Percentiles rank a stretch among this genome's conserved stretches.
phyloP scores from a whole-genome alignment of 257 asterid genomes.

The Forsythia suspensa region DNA sequence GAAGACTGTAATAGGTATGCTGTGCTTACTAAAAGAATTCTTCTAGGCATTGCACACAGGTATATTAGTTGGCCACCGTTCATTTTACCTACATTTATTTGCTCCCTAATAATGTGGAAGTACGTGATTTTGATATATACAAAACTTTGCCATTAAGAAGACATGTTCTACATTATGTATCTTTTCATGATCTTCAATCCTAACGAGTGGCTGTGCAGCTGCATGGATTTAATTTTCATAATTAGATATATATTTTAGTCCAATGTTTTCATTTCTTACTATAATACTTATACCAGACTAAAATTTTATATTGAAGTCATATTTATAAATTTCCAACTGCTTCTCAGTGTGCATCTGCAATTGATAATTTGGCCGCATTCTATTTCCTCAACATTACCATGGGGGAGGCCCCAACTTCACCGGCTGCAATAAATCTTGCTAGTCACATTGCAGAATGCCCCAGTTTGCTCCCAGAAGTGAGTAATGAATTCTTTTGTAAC shows the following conservation, averaged over 20 bases:
- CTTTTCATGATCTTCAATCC: slow-evolving; percentile 9
- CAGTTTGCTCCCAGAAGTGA: slow-evolving; percentile 80
- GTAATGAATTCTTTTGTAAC: slow-evolving; percentile 27
- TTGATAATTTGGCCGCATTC: slow-evolving; percentile 83
- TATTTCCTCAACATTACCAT: slow-evolving; percentile 79
- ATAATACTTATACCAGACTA: slow-evolving; percentile 1
- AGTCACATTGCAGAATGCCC: slow-evolving; percentile 86
- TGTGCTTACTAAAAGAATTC: neutral
- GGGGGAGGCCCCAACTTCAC: slow-evolving; percentile 74
- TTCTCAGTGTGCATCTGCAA: slow-evolving; percentile 85
- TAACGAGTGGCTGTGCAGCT: neutral
- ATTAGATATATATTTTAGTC: neutral
- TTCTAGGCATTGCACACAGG: neutral
- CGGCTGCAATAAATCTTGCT: slow-evolving; percentile 77
- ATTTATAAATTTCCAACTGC: neutral
- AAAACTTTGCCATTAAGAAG: neutral
- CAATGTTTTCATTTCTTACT: slow-evolving; percentile 3
- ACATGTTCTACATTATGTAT: neutral
- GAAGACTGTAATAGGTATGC: neutral
- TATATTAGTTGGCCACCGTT: neutral
- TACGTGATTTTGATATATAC: neutral
- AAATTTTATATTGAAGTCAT: slow-evolving; percentile 14
- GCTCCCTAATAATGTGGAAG: neutral
- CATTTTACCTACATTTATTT: slow-evolving; percentile 8
- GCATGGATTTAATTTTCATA: neutral